Conservation (phyloP, 306 rosid species). For the Aeschynomene evenia region DNA sequence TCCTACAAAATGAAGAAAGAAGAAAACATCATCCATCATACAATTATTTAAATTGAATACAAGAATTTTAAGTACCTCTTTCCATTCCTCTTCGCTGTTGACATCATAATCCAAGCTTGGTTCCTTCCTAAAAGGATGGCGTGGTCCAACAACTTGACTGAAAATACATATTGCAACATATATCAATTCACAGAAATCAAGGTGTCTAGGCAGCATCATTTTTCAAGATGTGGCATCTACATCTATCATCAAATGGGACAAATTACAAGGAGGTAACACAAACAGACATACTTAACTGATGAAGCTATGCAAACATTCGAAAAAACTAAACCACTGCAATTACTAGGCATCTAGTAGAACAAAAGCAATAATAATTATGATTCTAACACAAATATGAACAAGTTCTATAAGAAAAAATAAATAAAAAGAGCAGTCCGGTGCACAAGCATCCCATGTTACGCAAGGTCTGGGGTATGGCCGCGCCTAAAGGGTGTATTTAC, state of each 20-base stretch:
- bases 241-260: not conserved
- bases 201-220: not conserved
- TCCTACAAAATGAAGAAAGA: slow-evolving; percentile 51
- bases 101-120: slow-evolving; percentile 65
- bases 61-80: slow-evolving; percentile 53
- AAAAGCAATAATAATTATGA: not conserved
- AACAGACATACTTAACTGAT: not conserved
- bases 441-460: no score
- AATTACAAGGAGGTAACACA: not conserved
- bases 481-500: no score
- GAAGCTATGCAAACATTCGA: not conserved
- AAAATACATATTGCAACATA: slow-evolving; percentile 8
- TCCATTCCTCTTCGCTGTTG: slow-evolving; percentile 83
- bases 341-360: not conserved
- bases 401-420: no score
- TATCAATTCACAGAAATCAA: not conserved
- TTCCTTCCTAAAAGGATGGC: slow-evolving; percentile 65
- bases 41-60: not conserved
- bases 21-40: not conserved
- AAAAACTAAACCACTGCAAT: not conserved
- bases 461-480: no score
- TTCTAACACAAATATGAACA: not conserved
- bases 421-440: no score
- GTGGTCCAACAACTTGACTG: slow-evolving; percentile 69
- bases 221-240: not conserved